Evolutionary conservation across 2,329 filamentous ascomycete genomes (phyloP).

Genomic region (Exophiala oligosperma): DNA sequence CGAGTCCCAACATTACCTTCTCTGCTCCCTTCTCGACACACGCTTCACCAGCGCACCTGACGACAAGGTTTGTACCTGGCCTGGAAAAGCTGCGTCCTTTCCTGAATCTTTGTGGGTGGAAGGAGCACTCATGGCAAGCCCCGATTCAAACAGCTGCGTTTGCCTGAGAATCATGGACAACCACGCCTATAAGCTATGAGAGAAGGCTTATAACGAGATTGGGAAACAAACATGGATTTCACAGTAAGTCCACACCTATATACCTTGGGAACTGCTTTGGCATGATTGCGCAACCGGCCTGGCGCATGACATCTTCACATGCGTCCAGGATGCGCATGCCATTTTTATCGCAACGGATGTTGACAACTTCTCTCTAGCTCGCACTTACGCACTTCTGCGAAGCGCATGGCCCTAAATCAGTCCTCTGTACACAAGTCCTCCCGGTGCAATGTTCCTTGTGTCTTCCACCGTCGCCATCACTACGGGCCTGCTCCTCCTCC

Average conservation of each 20-base stretch:
- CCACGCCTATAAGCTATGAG: background rate
- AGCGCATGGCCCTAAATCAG: constrained; percentile 62
- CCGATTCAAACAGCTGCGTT: constrained; percentile 7
- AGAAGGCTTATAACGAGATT: background rate
- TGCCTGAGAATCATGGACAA: constrained; percentile 12
- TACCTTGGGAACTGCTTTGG: background rate
- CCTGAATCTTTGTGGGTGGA: background rate
- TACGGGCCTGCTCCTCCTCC: constrained; percentile 41
- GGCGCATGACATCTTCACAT: constrained; percentile 7
- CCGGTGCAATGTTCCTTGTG: constrained; percentile 57
- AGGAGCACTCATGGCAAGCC: constrained; percentile 13
- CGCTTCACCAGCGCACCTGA: background rate
- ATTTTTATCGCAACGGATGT: background rate
- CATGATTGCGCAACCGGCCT: constrained; percentile 21
- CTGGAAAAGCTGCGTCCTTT: background rate
- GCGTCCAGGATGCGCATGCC: constrained; percentile 3
- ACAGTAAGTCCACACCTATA: constrained; percentile 13
- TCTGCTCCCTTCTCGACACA: background rate
- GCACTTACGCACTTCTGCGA: constrained; percentile 65
- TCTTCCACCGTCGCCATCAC: constrained; percentile 41
- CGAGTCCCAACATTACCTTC: background rate
- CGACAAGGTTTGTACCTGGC: background rate
- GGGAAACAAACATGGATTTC: constrained; percentile 20
- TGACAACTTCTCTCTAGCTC: constrained; percentile 43
- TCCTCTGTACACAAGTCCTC: constrained; percentile 61